phyloP scores from a whole-genome alignment of 805 yeast species.

The Ogataea philodendri region DNA sequence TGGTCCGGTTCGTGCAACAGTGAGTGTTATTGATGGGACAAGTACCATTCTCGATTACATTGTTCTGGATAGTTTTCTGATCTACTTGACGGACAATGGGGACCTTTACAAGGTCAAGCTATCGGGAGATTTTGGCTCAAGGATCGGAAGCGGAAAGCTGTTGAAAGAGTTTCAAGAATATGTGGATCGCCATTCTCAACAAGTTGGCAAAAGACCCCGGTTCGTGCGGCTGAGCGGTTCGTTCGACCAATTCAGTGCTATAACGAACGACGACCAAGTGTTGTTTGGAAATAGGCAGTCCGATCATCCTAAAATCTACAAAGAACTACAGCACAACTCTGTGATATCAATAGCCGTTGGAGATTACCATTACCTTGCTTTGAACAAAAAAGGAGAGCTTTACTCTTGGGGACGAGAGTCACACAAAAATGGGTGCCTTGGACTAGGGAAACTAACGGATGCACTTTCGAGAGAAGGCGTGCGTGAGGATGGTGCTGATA shows the following conservation, averaged over 20 bases:
- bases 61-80: constrained; percentile 50
- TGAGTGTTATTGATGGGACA: constrained; percentile 35
- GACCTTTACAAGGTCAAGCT: constrained; percentile 37
- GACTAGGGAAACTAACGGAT: constrained; percentile 44
- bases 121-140: constrained; percentile 13
- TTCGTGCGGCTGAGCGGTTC: constrained; percentile 56
- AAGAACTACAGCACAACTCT: constrained; percentile 45
- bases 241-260: constrained; percentile 51
- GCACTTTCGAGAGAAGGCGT: constrained; percentile 18
- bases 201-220: constrained; percentile 25
- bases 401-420: constrained; percentile 71
- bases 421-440: constrained; percentile 64
- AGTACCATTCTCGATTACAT: constrained; percentile 51
- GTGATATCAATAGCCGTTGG: constrained; percentile 63
- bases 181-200: constrained; percentile 32
- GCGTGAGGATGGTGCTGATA: constrained; percentile 37
- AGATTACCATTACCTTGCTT: constrained; percentile 67
- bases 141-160: constrained; percentile 6
- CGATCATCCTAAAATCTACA: constrained; percentile 36
- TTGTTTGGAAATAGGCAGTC: constrained; percentile 37
- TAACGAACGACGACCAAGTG: constrained; percentile 50
- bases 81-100: constrained; percentile 49
- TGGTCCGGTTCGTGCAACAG: constrained; percentile 39
- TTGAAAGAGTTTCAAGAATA: constrained; percentile 31
- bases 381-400: constrained; percentile 55